A percentile compares a stretch with the other conserved stretches of the same genome.
Evolutionary conservation across 2,329 filamentous ascomycete species (phyloP).

Genomic region (Sarocladiaceae sp.): DNA sequence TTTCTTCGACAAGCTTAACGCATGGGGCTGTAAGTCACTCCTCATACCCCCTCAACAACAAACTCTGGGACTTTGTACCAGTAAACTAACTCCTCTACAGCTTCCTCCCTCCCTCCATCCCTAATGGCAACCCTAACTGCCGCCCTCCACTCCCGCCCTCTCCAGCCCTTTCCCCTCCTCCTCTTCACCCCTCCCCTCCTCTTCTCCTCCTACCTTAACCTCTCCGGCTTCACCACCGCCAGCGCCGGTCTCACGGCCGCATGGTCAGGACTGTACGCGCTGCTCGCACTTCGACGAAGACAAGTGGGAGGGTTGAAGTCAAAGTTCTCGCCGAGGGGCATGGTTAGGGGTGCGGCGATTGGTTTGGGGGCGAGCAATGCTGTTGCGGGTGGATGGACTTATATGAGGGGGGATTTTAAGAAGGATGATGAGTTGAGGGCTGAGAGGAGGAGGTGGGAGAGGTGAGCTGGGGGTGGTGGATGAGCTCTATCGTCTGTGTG

Average conservation of each 20-base stretch:
- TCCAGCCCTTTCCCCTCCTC: conserved; percentile 48
- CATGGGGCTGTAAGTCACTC: conserved; percentile 45
- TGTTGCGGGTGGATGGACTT: conserved; percentile 47
- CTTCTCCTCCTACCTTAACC: conserved; percentile 55
- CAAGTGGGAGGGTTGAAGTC: conserved; percentile 27
- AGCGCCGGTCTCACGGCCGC: conserved; percentile 52
- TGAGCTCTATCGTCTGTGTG: too few relatives aligned
- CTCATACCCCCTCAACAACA: conserved; percentile 6
- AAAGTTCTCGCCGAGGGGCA: conserved; percentile 39
- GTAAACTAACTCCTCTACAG: conserved; percentile 25
- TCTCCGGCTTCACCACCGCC: conserved; percentile 55
- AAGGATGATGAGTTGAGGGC: conserved; percentile 43
- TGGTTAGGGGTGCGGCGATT: conserved; percentile 46
- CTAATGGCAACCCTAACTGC: conserved; percentile 53
- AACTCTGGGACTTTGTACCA: neutral
- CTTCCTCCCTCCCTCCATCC: conserved; percentile 49
- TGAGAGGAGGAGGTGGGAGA: conserved; percentile 47
- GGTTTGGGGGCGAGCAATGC: conserved; percentile 45
- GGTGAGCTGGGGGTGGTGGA: neutral
- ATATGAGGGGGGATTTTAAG: conserved; percentile 45
- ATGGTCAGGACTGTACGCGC: conserved; percentile 53
- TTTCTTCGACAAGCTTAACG: conserved; percentile 30
- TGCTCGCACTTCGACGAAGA: conserved; percentile 48
- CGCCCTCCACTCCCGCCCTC: conserved; percentile 51
- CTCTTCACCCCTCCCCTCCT: conserved; percentile 48